Evolutionary conservation across 192 early-diverging fungal genomes (phyloP).

Genomic region (Jimgerdemannia flammicorona): DNA sequence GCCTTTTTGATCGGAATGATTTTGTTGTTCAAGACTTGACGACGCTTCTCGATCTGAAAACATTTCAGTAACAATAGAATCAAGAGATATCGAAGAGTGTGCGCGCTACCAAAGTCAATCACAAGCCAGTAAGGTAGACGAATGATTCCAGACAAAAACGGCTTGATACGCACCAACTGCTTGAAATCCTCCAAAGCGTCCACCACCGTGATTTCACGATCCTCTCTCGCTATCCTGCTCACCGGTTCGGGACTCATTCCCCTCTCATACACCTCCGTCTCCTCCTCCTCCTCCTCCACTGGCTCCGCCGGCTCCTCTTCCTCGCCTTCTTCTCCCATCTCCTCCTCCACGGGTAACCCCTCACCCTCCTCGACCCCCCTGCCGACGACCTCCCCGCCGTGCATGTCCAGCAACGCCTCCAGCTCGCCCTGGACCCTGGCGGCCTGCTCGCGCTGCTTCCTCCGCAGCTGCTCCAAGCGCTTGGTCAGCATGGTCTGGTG

Average conservation of each 20-base stretch:
- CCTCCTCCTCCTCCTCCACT: conserved; percentile 38
- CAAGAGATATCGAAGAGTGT: too few relatives aligned
- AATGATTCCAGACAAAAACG: conserved; percentile 9
- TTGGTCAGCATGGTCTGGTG: conserved; percentile 72
- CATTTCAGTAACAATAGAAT: background rate
- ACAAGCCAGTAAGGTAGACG: background rate
- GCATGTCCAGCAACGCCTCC: conserved; percentile 48
- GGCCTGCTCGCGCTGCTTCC: conserved; percentile 52
- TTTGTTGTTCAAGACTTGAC: conserved; percentile 46
- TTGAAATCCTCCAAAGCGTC: conserved; percentile 59
- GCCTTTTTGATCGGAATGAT: conserved; percentile 47
- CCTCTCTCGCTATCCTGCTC: conserved; percentile 45
- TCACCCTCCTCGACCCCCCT: conserved; percentile 30
- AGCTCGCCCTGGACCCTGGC: conserved; percentile 49
- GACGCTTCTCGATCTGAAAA: conserved; percentile 45
- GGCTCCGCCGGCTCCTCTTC: conserved; percentile 44
- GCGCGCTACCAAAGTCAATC: too few relatives aligned
- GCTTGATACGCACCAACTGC: conserved; percentile 47
- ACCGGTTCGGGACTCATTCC: conserved; percentile 62
- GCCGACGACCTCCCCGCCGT: conserved; percentile 31
- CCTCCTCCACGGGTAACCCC: conserved; percentile 36
- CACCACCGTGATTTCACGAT: conserved; percentile 48
- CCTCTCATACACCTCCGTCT: conserved; percentile 52
- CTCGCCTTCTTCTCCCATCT: conserved; percentile 44
- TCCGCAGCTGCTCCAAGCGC: conserved; percentile 67